phyloP scores from a whole-genome alignment of 352 stramenopile species.

The Phytophthora pisi region DNA sequence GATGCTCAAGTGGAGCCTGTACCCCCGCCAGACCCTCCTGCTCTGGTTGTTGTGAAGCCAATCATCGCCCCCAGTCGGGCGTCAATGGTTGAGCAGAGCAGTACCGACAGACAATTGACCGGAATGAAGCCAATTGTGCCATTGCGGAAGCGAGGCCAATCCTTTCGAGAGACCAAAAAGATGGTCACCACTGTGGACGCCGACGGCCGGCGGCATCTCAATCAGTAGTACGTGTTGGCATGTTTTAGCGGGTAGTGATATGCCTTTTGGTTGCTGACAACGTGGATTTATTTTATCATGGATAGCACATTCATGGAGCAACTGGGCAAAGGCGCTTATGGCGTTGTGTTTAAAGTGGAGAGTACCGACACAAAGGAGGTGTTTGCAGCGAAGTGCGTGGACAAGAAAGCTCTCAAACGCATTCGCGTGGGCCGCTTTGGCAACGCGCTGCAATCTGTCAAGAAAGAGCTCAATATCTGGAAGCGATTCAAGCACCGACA shows the following conservation, averaged over 20 bases:
- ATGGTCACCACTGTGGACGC: conserved; percentile 58
- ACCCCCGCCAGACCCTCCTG: conserved; percentile 9
- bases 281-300: conserved; percentile 1
- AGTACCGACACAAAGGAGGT: conserved; percentile 72
- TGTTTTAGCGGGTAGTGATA: too few species aligned
- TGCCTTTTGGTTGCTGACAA: not conserved
- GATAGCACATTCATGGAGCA: conserved; percentile 74
- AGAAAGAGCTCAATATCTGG: conserved; percentile 97
- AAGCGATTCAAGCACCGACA: conserved; percentile 96
- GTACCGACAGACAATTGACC: conserved; percentile 45
- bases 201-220: conserved; percentile 62
- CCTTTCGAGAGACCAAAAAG: conserved; percentile 68
- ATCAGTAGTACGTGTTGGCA: conserved; percentile 66
- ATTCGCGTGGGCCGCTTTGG: conserved; percentile 72
- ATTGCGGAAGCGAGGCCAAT: conserved; percentile 66
- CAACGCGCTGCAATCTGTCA: conserved; percentile 77
- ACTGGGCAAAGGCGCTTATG: conserved; percentile 76
- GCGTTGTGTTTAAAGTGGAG: conserved; percentile 70
- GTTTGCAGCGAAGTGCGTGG: conserved; percentile 77
- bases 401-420: conserved; percentile 81
- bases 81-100: conserved; percentile 15
- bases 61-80: conserved; percentile 15
- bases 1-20: not conserved
- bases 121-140: conserved; percentile 66
- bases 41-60: conserved; percentile 26